phyloP scores from a whole-genome alignment of 169 alveolate species.

The Theileria equi region DNA sequence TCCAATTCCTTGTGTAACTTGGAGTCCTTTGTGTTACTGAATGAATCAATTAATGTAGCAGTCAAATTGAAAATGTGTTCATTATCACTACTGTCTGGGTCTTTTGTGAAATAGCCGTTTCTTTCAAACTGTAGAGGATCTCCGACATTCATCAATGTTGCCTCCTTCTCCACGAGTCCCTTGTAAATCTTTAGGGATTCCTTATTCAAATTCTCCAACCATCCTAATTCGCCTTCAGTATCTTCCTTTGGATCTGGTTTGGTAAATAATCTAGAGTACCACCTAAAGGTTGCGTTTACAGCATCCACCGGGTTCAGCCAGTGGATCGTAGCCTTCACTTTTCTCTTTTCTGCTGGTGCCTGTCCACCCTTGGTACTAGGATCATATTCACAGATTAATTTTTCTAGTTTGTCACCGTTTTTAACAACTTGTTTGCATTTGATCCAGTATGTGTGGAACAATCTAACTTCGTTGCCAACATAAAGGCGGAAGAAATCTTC shows the following conservation, averaged over 20 bases:
- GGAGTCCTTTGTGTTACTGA: constrained; percentile 37
- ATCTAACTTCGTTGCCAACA: constrained; percentile 79
- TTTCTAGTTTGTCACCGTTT: constrained; percentile 47
- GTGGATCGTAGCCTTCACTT: constrained; percentile 82
- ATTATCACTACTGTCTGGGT: constrained; percentile 68
- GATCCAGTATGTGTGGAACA: constrained; percentile 79
- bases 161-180: constrained; percentile 63
- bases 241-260: constrained; percentile 79
- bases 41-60: constrained; percentile 69
- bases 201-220: constrained; percentile 78
- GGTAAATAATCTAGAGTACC: constrained; percentile 80
- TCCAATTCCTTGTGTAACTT: constrained; percentile 56
- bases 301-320: constrained; percentile 75
- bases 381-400: constrained; percentile 77
- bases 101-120: constrained; percentile 80
- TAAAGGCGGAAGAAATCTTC: constrained; percentile 73
- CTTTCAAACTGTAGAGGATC: constrained; percentile 84
- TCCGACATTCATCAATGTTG: constrained; percentile 49
- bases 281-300: constrained; percentile 69
- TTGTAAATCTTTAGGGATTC: constrained; percentile 68
- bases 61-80: constrained; percentile 69
- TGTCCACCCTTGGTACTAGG: constrained; percentile 74
- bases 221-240: constrained; percentile 56
- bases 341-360: constrained; percentile 64
- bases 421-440: constrained; percentile 74